Evolutionary conservation across 495 filamentous ascomycete species (phyloP).

Genomic region (Annulohypoxylon bovei): DNA sequence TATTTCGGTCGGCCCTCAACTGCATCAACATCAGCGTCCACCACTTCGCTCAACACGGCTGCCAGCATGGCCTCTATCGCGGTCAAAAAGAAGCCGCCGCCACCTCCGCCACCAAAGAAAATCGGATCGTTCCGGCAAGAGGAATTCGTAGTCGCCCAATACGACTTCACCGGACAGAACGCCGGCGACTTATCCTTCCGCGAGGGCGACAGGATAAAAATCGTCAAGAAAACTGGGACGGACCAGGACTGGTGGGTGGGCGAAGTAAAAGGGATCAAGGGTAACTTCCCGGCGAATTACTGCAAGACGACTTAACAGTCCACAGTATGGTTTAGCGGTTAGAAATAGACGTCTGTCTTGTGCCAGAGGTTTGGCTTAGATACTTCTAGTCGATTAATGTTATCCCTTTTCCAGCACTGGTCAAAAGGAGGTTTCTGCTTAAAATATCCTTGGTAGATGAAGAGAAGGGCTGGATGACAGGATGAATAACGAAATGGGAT

Average conservation of each 20-base stretch:
- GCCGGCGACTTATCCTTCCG: conserved; percentile 80
- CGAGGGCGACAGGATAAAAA: conserved; percentile 85
- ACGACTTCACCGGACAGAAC: conserved; percentile 78
- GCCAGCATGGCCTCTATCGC: conserved; percentile 41
- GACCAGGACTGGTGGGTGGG: conserved; percentile 97
- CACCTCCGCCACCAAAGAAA: conserved; percentile 76
- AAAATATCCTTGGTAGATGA: not conserved
- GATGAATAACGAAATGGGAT: not conserved
- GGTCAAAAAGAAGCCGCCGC: conserved; percentile 56
- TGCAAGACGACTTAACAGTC: conserved; percentile 53
- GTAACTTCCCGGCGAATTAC: conserved; percentile 94
- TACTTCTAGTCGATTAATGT: not conserved
- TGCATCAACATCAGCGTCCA: conserved; percentile 50
- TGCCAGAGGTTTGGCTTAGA: not conserved
- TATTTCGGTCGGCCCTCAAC: conserved; percentile 62
- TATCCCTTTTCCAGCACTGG: not conserved
- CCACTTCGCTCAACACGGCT: conserved; percentile 42
- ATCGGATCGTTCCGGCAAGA: conserved; percentile 55
- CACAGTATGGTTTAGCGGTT: not conserved
- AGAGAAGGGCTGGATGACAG: not conserved
- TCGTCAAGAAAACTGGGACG: conserved; percentile 84
- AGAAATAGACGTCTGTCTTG: not conserved
- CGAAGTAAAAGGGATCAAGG: conserved; percentile 76
- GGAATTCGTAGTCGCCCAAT: conserved; percentile 81
- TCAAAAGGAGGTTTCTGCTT: not conserved